phyloP scores from a whole-genome alignment of 176 grass and related monocot genomes.

The Tillandsia leiboldiana region DNA sequence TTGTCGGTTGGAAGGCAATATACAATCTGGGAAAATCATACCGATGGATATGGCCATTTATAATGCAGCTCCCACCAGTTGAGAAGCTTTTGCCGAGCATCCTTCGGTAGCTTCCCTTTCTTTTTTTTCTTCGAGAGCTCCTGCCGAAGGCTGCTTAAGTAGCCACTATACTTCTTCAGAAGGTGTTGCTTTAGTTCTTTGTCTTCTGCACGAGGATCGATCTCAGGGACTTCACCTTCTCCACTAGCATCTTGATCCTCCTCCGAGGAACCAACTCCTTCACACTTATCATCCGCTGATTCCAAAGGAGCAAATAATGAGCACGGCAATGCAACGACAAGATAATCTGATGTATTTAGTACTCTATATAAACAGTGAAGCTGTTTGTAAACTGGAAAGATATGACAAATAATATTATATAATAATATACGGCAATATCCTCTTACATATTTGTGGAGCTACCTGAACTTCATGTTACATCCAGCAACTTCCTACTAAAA shows the following conservation, averaged over 20 bases:
- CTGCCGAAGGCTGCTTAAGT: slow-evolving; percentile 58
- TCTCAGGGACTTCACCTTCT: not conserved
- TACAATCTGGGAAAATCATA: slow-evolving; percentile 17
- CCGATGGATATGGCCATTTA: slow-evolving; percentile 96
- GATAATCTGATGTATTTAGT: not conserved
- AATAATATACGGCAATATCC: no score
- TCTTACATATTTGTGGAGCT: no score
- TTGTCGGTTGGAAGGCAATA: no score
- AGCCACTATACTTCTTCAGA: slow-evolving; percentile 72
- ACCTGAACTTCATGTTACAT: no score
- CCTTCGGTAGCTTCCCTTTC: slow-evolving; percentile 89
- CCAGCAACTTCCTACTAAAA: no score
- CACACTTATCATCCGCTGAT: slow-evolving; percentile 35
- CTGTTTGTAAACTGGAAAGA: no score
- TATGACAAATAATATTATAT: no score
- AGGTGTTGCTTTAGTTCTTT: slow-evolving; percentile 79
- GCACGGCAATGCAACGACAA: slow-evolving; percentile 3
- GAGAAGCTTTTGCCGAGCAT: slow-evolving; percentile 71
- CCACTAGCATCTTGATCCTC: slow-evolving; percentile 33
- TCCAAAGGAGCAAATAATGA: not conserved
- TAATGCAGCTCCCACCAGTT: slow-evolving; percentile 90
- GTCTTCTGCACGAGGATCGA: slow-evolving; percentile 52
- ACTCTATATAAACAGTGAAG: not conserved
- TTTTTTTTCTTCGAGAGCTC: slow-evolving; percentile 84
- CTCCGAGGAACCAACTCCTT: slow-evolving; percentile 48